Base-by-base conservation (phyloP, 2,329 filamentous ascomycete species). In the Clarireedia homoeocarpa region DNA sequence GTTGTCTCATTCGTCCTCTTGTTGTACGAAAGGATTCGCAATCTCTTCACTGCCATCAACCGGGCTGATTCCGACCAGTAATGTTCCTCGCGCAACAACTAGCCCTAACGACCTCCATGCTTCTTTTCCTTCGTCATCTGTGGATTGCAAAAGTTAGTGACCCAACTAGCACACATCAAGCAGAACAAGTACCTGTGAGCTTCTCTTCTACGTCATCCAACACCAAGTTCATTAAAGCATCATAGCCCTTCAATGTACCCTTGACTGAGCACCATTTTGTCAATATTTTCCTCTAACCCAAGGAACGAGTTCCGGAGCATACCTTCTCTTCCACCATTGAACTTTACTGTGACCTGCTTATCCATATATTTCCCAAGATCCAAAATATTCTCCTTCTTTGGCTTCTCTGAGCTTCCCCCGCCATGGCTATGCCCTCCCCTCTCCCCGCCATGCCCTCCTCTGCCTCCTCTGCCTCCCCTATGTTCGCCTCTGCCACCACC, bases 331-430 rank as follows among this genome's bases (percentile, higher is more conserved):
- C 94, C 94, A 44, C 94, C 94, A 69, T 90, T 96, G 73, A 99
- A 97, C 75, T 97, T 97, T 70, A 99, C 91, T 9, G 82, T 88
- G 64, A 99, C 90, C 69, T 87, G 81, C 81, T 96, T 95, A 73
- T 99, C 91, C 87, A 96, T 91, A 73, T 97, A 99, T 76, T 96
- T 96, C 70, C 80, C 84, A 67, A 99, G 74, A 70, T 99, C 92
- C 53, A 99, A 82, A 67, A 99, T 99, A 72, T 96, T 97, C 74
- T 99, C 94, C 79, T 97, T 97, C 83, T 96, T 96, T 59, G 91
- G 89, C 66, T 86, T 83, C 74, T 95, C 89, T 59, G 81, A 69
- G n/a, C 75, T 57, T 15, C 51, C 73, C 65, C 75, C 71, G 59
- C 75, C 73, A 61, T 75, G 72, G 30, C 52, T 34, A 47, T 74